phyloP scores from a whole-genome alignment of 2,329 filamentous ascomycete species.

The Talaromyces albobiverticillius region DNA sequence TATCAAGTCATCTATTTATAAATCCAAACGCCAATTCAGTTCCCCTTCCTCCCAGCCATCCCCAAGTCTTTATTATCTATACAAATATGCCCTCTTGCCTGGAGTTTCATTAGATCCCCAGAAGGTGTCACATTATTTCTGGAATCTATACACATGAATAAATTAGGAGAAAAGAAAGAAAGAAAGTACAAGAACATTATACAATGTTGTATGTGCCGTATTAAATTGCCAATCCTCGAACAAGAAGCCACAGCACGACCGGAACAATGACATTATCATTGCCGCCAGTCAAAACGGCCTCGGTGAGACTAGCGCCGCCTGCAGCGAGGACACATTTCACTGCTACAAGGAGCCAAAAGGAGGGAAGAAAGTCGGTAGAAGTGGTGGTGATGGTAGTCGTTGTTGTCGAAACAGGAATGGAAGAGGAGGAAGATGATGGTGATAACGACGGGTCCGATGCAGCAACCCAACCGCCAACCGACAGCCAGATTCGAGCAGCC shows the following conservation, averaged over 20 bases:
- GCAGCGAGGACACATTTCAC: conserved; percentile 70
- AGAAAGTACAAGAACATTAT: background rate
- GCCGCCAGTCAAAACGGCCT: conserved; percentile 91
- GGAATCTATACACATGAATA: background rate
- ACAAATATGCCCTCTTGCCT: background rate
- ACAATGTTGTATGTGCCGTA: background rate
- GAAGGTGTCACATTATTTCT: background rate
- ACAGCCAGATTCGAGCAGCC: conserved; percentile 69
- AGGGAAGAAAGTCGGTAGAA: too few species aligned
- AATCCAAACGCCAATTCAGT: conserved; percentile 5
- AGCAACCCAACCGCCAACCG: conserved; percentile 66
- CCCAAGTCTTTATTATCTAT: background rate
- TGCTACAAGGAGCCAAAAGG: conserved; percentile 33
- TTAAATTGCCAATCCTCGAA: conserved; percentile 64
- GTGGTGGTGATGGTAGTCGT: too few species aligned
- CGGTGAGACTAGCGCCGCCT: conserved; percentile 79
- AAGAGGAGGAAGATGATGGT: conserved; percentile 16
- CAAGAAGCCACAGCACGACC: conserved; percentile 86
- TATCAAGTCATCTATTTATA: conserved; percentile 4
- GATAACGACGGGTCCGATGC: conserved; percentile 15
- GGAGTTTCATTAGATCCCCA: background rate
- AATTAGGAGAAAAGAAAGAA: background rate
- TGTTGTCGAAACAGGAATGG: conserved; percentile 13
- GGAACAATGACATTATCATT: conserved; percentile 99
- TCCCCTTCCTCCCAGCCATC: background rate